Conservation (phyloP, 1,284 basidiomycete species). For the Bjerkandera adusta region DNA sequence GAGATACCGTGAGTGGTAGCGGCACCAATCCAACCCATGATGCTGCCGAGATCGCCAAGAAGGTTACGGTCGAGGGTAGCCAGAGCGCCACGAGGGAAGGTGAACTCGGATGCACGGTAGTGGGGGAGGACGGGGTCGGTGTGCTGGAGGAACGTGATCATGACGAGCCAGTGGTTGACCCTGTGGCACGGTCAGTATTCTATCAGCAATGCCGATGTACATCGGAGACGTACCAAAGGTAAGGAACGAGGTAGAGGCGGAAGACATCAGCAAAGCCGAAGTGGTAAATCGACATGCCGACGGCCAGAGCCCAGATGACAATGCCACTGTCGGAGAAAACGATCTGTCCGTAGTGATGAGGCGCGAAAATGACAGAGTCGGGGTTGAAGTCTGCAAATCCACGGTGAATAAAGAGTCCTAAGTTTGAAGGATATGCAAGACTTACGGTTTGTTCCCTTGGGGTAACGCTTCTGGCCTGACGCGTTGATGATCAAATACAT, state of each 20-base stretch:
- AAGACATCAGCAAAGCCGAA: constrained; percentile 79
- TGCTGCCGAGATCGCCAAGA: constrained; percentile 73
- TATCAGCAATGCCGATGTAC: constrained; percentile 1
- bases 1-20: constrained; percentile 86
- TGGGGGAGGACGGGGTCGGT: constrained; percentile 95
- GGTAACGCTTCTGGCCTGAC: constrained; percentile 88
- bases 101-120: constrained; percentile 90
- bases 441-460: constrained; percentile 80
- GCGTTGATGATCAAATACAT: constrained; percentile 85
- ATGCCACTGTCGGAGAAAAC: constrained; percentile 87
- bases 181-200: constrained; percentile 36
- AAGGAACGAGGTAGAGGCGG: constrained; percentile 84
- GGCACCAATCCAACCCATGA: constrained; percentile 78
- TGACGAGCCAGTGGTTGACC: constrained; percentile 87
- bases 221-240: constrained; percentile 66
- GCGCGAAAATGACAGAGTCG: constrained; percentile 78
- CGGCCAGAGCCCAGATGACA: constrained; percentile 63
- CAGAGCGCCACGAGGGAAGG: constrained; percentile 93
- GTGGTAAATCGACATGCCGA: constrained; percentile 59
- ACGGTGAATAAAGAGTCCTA: constrained; percentile 1
- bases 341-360: constrained; percentile 80
- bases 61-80: constrained; percentile 90
- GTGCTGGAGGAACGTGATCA: constrained; percentile 96
- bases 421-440: constrained; percentile 16
- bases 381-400: constrained; percentile 75